These are phyloP conservation scores for Straminergon stramineum DNA, from an alignment of 225 moss, liverwort and hornwort genomes.

Conservation along the genomic window DNA sequence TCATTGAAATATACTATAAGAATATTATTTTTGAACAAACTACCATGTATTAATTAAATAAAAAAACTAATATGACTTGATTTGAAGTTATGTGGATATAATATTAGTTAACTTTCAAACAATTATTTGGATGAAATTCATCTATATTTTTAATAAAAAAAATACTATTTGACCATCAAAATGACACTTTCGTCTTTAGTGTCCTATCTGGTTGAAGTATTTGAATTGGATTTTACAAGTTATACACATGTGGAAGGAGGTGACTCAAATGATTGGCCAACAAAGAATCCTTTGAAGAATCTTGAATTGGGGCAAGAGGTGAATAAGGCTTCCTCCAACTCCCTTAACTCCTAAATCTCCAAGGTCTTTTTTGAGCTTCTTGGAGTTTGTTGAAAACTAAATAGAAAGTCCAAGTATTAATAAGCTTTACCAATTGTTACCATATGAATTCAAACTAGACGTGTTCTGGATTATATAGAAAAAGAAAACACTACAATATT, in stretches of 20 bases:
- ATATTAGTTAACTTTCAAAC: background rate
- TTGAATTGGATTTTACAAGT: background rate
- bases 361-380: background rate
- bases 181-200: background rate
- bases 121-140: background rate
- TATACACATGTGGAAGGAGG: background rate
- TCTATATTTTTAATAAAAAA: background rate
- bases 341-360: rapidly evolving
- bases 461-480: rapidly evolving
- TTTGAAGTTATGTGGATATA: background rate
- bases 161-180: background rate
- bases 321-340: background rate
- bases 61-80: no score
- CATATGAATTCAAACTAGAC: background rate
- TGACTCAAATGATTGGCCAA: background rate
- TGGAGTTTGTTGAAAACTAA: background rate
- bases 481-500: background rate
- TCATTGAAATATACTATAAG: background rate
- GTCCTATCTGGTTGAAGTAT: background rate
- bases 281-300: background rate
- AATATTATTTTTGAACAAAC: background rate
- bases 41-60: no score
- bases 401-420: background rate
- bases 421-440: background rate
- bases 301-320: rapidly evolving